Evolutionary conservation across 805 yeast genomes (phyloP).

Genomic region (Candida dendrica): DNA sequence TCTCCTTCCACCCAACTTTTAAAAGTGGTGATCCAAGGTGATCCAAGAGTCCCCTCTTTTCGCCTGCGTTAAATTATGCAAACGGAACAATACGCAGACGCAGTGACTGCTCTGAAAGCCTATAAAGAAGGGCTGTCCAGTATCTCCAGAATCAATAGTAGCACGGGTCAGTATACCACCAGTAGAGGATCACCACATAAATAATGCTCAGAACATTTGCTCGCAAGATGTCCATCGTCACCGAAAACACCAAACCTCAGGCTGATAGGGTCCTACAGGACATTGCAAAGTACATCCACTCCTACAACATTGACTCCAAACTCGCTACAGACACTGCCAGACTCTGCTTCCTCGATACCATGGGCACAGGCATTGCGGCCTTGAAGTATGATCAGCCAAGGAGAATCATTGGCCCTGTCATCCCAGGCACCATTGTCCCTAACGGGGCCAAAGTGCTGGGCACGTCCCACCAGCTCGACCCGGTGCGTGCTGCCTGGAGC

Average conservation of each 20-base stretch:
- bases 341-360: constrained; percentile 46
- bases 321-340: constrained; percentile 49
- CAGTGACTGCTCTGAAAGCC: too few relatives aligned
- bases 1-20: too few relatives aligned
- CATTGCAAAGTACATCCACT: constrained; percentile 45
- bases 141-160: too few relatives aligned
- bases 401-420: constrained; percentile 45
- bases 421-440: constrained; percentile 48
- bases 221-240: constrained; percentile 16
- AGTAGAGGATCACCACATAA: too few relatives aligned
- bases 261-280: constrained; percentile 42
- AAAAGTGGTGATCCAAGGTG: too few relatives aligned
- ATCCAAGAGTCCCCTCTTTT: too few relatives aligned
- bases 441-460: constrained; percentile 52
- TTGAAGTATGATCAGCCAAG: constrained; percentile 44
- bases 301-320: constrained; percentile 34
- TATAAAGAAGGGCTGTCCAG: too few relatives aligned
- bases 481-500: constrained; percentile 50
- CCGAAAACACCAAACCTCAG: constrained; percentile 44
- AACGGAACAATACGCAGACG: too few relatives aligned
- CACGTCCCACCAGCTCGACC: constrained; percentile 43
- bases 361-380: constrained; percentile 57
- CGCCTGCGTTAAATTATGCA: too few relatives aligned
- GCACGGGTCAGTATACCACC: too few relatives aligned
- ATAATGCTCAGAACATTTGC: background rate